phyloP scores from a whole-genome alignment of 1,284 basidiomycete genomes.

The Fomes fomentarius region DNA sequence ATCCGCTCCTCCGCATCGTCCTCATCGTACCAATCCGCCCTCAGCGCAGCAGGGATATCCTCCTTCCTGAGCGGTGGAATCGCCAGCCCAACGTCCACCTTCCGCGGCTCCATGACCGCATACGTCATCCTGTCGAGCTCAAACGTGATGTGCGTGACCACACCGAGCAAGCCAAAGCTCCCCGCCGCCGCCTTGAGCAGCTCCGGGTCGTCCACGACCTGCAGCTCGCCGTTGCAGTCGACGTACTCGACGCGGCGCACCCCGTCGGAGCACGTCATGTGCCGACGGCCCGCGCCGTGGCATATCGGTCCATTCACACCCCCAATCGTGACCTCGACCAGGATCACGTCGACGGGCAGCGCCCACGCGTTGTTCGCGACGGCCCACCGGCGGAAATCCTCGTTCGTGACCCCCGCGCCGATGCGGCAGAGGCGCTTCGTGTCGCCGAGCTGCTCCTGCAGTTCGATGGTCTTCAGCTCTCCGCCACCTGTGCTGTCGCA shows the following conservation, averaged over 20 bases:
- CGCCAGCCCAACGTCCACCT: constrained; percentile 11
- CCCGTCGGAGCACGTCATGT: constrained; percentile 17
- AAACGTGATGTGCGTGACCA: constrained; percentile 16
- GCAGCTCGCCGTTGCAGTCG: constrained; percentile 12
- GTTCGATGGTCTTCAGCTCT: not conserved
- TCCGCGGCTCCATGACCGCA: constrained; percentile 15
- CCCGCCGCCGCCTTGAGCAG: constrained; percentile 20
- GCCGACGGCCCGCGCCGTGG: constrained; percentile 16
- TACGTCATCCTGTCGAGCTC: constrained; percentile 18
- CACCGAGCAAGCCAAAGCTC: constrained; percentile 18
- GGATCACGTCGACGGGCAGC: constrained; percentile 14
- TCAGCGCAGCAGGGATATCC: constrained; percentile 10
- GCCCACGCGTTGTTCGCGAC: constrained; percentile 13
- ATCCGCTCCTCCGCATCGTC: constrained; percentile 10
- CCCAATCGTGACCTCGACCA: constrained; percentile 19
- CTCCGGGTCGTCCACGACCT: constrained; percentile 14
- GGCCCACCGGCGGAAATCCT: constrained; percentile 15
- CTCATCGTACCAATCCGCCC: constrained; percentile 5
- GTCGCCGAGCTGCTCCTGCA: not conserved
- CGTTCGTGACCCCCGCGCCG: constrained; percentile 17
- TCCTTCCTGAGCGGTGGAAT: constrained; percentile 19
- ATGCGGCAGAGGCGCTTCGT: constrained; percentile 5
- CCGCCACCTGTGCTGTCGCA: not conserved
- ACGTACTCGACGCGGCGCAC: constrained; percentile 16
- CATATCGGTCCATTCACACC: constrained; percentile 20